A percentile compares a stretch with the other conserved stretches of the same genome.
Conservation (phyloP, 23 red algal genomes). For the Agarophyton chilense region DNA sequence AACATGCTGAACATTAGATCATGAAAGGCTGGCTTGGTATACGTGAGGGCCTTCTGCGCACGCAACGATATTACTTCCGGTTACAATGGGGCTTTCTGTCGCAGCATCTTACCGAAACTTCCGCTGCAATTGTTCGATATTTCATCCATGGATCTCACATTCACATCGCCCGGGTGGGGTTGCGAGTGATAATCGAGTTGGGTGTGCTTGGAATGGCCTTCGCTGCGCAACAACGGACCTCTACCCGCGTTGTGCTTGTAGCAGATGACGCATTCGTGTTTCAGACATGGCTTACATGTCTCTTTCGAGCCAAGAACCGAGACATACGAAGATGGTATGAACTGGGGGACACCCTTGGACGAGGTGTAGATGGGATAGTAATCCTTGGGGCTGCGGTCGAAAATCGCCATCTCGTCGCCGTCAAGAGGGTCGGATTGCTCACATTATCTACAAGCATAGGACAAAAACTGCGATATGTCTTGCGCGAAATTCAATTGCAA, state of each 20-base stretch:
- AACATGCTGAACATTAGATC: neutral
- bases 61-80: constrained; percentile 38
- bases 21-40: constrained; percentile 58
- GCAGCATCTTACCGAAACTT: constrained; percentile 56
- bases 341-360: constrained; percentile 10
- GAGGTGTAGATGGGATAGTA: constrained; percentile 31
- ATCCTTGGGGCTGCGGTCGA: constrained; percentile 5
- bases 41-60: constrained; percentile 26
- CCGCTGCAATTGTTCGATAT: constrained; percentile 17
- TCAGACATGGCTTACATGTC: constrained; percentile 47
- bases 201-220: constrained; percentile 27
- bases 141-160: constrained; percentile 40
- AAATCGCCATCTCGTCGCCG: constrained; percentile 21
- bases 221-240: neutral
- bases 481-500: constrained; percentile 54
- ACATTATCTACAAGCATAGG: neutral
- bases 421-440: constrained; percentile 34
- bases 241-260: neutral
- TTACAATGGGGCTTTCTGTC: constrained; percentile 59
- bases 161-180: neutral
- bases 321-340: constrained; percentile 36
- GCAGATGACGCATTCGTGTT: constrained; percentile 9
- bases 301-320: constrained; percentile 35
- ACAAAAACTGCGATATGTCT: neutral
- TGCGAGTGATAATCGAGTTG: constrained; percentile 30